Evolutionary conservation across 192 early-diverging fungal genomes (phyloP).

Genomic region (Podila clonocystis): DNA sequence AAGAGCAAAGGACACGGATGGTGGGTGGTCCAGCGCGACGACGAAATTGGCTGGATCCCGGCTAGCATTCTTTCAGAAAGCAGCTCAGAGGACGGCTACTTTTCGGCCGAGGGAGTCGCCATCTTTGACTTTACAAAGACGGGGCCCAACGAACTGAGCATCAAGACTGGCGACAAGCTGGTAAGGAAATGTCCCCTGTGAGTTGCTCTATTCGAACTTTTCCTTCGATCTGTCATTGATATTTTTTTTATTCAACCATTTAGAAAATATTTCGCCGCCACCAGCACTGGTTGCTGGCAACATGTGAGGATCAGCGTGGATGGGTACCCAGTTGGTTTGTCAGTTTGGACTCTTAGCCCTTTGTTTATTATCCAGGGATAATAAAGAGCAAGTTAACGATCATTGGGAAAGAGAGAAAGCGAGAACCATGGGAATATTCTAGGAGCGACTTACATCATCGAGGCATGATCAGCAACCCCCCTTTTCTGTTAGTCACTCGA

Average conservation of each 20-base stretch:
- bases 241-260: slow-evolving; percentile 44
- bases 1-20: slow-evolving; percentile 64
- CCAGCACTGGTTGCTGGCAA: slow-evolving; percentile 47
- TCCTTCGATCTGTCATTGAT: slow-evolving; percentile 12
- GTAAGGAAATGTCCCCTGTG: neutral
- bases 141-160: slow-evolving; percentile 59
- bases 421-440: too few relatives aligned
- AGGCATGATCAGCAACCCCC: too few relatives aligned
- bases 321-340: slow-evolving; percentile 71
- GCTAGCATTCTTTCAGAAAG: slow-evolving; percentile 62
- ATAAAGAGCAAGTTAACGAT: too few relatives aligned
- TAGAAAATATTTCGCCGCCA: slow-evolving; percentile 53
- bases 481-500: too few relatives aligned
- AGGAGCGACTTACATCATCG: too few relatives aligned
- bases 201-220: slow-evolving; percentile 14
- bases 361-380: too few relatives aligned
- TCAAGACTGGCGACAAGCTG: slow-evolving; percentile 64
- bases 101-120: slow-evolving; percentile 56
- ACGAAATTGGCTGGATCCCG: slow-evolving; percentile 67
- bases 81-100: slow-evolving; percentile 54
- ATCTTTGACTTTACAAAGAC: slow-evolving; percentile 63
- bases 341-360: slow-evolving; percentile 27
- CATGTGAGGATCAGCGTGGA: slow-evolving; percentile 56
- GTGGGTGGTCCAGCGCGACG: slow-evolving; percentile 67
- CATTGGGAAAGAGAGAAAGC: too few relatives aligned